Evolutionary conservation across 331 rosid species (phyloP).

Genomic region (Cydonia oblonga): DNA sequence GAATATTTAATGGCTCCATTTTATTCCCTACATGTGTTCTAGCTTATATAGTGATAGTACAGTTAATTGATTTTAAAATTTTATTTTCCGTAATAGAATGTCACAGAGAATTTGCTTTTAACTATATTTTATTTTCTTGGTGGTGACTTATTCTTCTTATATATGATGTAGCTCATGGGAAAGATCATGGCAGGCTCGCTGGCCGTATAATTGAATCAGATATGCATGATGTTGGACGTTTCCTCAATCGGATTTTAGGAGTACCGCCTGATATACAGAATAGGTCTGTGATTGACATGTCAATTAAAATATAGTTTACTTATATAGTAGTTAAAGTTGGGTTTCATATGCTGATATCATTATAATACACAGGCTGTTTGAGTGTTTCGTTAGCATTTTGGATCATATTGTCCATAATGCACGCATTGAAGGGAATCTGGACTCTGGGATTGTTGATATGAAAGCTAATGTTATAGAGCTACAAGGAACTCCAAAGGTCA

Average conservation of each 20-base stretch:
- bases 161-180: constrained; percentile 47
- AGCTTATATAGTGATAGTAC: background rate
- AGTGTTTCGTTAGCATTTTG: constrained; percentile 78
- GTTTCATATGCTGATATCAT: constrained; percentile 21
- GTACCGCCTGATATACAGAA: constrained; percentile 89
- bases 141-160: constrained; percentile 6
- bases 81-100: background rate
- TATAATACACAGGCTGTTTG: constrained; percentile 58
- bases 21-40: too few species aligned
- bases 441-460: constrained; percentile 76
- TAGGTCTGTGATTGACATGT: constrained; percentile 41
- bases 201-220: constrained; percentile 92
- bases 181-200: constrained; percentile 55
- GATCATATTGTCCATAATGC: constrained; percentile 94
- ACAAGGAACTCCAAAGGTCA: constrained; percentile 89
- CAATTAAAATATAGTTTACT: constrained; percentile 11
- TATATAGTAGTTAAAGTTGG: constrained; percentile 11
- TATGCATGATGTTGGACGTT: constrained; percentile 97
- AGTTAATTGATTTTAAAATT: background rate
- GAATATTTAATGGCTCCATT: too few species aligned
- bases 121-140: background rate
- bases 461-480: constrained; percentile 79
- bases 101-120: background rate
- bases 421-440: constrained; percentile 46
- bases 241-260: constrained; percentile 91